Evolutionary conservation across 768 basidiomycete species (phyloP).

Genomic region (Mycena floridula): DNA sequence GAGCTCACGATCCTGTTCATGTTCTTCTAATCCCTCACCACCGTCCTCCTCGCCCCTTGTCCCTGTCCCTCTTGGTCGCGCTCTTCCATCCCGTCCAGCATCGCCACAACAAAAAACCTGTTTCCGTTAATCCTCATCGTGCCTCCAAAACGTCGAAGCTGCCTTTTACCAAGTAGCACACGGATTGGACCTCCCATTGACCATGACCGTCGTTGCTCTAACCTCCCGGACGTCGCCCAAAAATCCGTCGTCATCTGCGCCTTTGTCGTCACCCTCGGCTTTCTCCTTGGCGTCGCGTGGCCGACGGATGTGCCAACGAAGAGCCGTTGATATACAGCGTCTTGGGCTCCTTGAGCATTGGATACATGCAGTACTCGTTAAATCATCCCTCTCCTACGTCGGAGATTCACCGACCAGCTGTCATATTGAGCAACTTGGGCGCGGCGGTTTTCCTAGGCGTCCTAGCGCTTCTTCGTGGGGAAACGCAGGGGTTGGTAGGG

Average conservation of each 20-base stretch:
- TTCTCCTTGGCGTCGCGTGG: slow-evolving; percentile 54
- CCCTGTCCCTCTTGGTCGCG: slow-evolving; percentile 33
- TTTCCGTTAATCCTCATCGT: slow-evolving; percentile 58
- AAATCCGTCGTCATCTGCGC: slow-evolving; percentile 58
- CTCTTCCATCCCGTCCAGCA: slow-evolving; percentile 52
- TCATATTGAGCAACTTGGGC: slow-evolving; percentile 71
- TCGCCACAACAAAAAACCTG: slow-evolving; percentile 48
- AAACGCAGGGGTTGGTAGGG: slow-evolving; percentile 43
- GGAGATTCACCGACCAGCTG: slow-evolving; percentile 63
- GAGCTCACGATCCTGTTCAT: slow-evolving; percentile 68
- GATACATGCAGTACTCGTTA: slow-evolving; percentile 83
- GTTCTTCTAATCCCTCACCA: slow-evolving; percentile 60
- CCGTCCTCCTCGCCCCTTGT: slow-evolving; percentile 38
- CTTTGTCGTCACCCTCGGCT: slow-evolving; percentile 65
- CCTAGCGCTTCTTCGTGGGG: slow-evolving; percentile 59
- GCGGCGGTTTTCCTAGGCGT: slow-evolving; percentile 55
- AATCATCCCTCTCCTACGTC: slow-evolving; percentile 61
- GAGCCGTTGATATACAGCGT: slow-evolving; percentile 61
- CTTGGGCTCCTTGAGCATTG: slow-evolving; percentile 61
- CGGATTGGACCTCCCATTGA: slow-evolving; percentile 78
- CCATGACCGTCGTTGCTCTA: slow-evolving; percentile 64
- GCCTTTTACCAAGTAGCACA: slow-evolving; percentile 84
- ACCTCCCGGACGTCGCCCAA: slow-evolving; percentile 52
- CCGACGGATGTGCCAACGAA: slow-evolving; percentile 49
- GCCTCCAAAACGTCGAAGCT: slow-evolving; percentile 72